Evolutionary conservation across 2,329 filamentous ascomycete species (phyloP), one percentile per base, ranked within the genome.

Genomic region (Drechslera avenae): DNA sequence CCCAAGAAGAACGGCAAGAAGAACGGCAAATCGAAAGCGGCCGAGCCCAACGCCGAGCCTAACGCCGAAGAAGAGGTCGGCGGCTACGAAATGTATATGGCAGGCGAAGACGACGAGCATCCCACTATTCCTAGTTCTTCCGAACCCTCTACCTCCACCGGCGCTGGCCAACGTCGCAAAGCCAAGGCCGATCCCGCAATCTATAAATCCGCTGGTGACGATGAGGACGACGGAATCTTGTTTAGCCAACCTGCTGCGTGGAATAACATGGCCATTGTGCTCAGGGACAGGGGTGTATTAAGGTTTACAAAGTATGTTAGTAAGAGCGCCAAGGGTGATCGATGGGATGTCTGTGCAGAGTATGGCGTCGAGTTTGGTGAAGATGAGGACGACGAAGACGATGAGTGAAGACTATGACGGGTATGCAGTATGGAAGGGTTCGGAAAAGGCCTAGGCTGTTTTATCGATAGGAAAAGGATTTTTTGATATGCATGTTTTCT

Each of bases 301-400:
- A 87, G 90, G 72, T 99, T 99, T 71, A 91, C 97, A 67, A 99
- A 97, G 79, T 99, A 97, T 73, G 88, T 99, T 17, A 95, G 89
- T 74, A 81, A 81, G 52, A 84, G 82, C 42, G 94, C 94, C 6
- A 84, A 84, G 67, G 94, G 94, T 1, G 94, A 97, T 75, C 82
- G 94, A 35, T 97, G 92, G 91, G 94, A 99, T 76, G 81, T 97
- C 41, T 87, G 85, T 39, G 94, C 86, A 0, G 85, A 86, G 28
- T 90, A 89, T 72, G 90, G 87, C 18, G 87, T 96, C 12, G 80
- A 81, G 43, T 81, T 81, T 58, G 79, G 77, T 12, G 82, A 81
- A 10, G 79, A 79, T 33, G 81, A 69, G 8, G 69, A 68, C 19
- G 67, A 70, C 30, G 70, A 76, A 3, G 77, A 73, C 2, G 73